Evolutionary conservation across 179 eudicot species (phyloP).

Genomic region (Gypsophila paniculata): DNA sequence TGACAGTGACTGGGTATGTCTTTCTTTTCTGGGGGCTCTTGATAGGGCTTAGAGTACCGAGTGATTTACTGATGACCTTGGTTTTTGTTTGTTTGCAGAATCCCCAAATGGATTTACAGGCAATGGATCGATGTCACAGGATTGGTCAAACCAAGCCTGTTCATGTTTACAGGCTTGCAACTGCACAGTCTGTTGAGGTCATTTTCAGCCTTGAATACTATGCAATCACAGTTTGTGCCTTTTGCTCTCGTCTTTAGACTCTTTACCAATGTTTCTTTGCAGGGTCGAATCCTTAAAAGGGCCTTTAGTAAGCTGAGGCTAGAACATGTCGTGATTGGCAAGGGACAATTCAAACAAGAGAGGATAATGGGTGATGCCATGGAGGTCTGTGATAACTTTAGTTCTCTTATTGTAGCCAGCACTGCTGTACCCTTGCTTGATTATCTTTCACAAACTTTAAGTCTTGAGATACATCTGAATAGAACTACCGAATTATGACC

Average conservation of each 20-base stretch:
- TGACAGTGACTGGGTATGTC: conserved; percentile 93
- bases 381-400: conserved; percentile 46
- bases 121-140: conserved; percentile 99
- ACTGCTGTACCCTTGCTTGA: neutral
- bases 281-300: conserved; percentile 94
- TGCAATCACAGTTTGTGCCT: neutral
- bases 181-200: conserved; percentile 95
- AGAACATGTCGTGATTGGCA: conserved; percentile 94
- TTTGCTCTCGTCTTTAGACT: neutral
- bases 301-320: conserved; percentile 95
- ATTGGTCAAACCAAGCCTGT: conserved; percentile 99
- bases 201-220: conserved; percentile 4
- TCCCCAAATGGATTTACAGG: conserved; percentile 98
- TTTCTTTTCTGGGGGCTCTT: neutral
- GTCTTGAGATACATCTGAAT: too few species aligned
- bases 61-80: neutral
- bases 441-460: neutral
- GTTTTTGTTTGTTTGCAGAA: conserved; percentile 48
- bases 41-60: neutral
- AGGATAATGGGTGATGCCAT: conserved; percentile 42
- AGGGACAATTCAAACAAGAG: conserved; percentile 89
- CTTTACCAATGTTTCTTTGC: conserved; percentile 25
- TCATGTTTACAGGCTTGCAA: conserved; percentile 96
- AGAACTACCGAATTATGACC: too few species aligned
- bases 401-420: neutral